These are phyloP conservation scores for Cicer pinnatifidum DNA, from an alignment of 306 rosid species.

Conservation along the genomic window DNA sequence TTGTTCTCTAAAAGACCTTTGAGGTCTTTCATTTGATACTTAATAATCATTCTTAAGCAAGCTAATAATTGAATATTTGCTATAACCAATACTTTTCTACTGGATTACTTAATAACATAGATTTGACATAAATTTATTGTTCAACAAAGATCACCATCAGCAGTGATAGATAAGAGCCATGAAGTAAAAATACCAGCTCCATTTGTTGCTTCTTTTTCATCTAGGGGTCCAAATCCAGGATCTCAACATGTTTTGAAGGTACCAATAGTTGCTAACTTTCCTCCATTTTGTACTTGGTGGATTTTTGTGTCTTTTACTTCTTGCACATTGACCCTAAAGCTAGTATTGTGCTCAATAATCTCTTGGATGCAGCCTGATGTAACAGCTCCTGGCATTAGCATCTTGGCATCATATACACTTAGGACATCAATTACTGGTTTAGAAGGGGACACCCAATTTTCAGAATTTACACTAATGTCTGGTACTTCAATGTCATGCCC, in stretches of 20 bases:
- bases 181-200: slow-evolving; percentile 61
- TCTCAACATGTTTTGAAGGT: slow-evolving; percentile 77
- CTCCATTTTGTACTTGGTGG: not conserved
- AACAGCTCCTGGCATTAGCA: slow-evolving; percentile 82
- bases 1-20: slow-evolving; percentile 5
- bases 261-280: slow-evolving; percentile 17
- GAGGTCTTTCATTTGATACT: not conserved
- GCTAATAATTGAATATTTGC: slow-evolving; percentile 8
- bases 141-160: slow-evolving; percentile 64
- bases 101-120: slow-evolving; percentile 10
- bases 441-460: slow-evolving; percentile 76
- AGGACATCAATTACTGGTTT: slow-evolving; percentile 67
- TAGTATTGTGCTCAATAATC: slow-evolving; percentile 9
- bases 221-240: slow-evolving; percentile 81
- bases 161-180: slow-evolving; percentile 63
- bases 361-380: slow-evolving; percentile 74
- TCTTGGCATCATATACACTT: slow-evolving; percentile 80
- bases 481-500: slow-evolving; percentile 99
- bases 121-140: slow-evolving; percentile 31
- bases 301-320: not conserved
- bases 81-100: not conserved
- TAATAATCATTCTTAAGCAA: not conserved
- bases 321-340: slow-evolving; percentile 12
- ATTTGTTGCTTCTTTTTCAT: slow-evolving; percentile 80
- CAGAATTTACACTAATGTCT: slow-evolving; percentile 79